Conservation (phyloP, 129 eudicot genomes). For the Escallonia rubra region DNA sequence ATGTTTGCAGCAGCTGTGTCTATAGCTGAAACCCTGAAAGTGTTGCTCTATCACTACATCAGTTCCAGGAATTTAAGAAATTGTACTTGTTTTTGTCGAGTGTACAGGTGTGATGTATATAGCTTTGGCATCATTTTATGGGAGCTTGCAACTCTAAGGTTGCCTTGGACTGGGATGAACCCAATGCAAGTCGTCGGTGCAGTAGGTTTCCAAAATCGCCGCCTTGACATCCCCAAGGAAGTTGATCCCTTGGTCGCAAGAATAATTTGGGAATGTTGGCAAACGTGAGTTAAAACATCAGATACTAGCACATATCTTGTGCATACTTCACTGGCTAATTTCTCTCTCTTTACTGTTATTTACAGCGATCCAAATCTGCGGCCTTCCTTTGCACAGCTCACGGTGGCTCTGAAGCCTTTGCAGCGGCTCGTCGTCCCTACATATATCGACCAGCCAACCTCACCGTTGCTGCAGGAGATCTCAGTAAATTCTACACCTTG, state of each 20-base stretch:
- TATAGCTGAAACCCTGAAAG: too few relatives aligned
- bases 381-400: conserved; percentile 90
- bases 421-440: conserved; percentile 60
- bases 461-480: conserved; percentile 25
- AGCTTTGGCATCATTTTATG: conserved; percentile 92
- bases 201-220: conserved; percentile 94
- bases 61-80: too few relatives aligned
- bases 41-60: too few relatives aligned
- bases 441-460: conserved; percentile 34
- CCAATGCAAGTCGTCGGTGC: conserved; percentile 99
- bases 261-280: conserved; percentile 97
- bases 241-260: conserved; percentile 87
- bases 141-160: conserved; percentile 90
- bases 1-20: too few relatives aligned
- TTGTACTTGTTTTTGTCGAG: neutral
- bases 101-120: conserved; percentile 89
- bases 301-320: neutral
- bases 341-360: neutral
- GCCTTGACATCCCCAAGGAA: conserved; percentile 91
- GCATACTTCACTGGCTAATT: neutral
- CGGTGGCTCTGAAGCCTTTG: conserved; percentile 80
- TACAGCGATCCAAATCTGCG: conserved; percentile 88
- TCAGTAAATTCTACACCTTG: conserved; percentile 44
- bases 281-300: conserved; percentile 47
- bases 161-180: conserved; percentile 99